These are phyloP conservation scores for Exsudoporus floridanus DNA, from an alignment of 1,284 basidiomycete species.

Conservation along the genomic window DNA sequence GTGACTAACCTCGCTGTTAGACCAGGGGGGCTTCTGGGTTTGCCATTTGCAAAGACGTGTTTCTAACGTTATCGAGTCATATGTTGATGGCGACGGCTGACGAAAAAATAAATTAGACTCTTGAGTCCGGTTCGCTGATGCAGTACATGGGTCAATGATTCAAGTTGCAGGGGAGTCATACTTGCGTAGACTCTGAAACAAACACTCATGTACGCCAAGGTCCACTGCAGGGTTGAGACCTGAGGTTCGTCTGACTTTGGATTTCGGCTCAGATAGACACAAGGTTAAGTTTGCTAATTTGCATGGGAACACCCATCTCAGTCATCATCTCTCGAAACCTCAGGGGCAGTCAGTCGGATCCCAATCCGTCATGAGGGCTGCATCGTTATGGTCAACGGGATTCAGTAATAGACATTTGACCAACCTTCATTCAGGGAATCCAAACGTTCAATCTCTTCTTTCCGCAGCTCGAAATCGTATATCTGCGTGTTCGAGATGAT, in stretches of 20 bases:
- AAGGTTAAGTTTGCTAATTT: conserved; percentile 27
- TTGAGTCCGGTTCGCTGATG: no score
- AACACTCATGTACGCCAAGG: neutral
- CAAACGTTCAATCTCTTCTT: conserved; percentile 56
- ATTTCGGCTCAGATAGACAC: neutral
- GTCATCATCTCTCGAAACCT: conserved; percentile 2
- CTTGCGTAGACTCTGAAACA: neutral
- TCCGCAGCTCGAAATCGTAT: conserved; percentile 56
- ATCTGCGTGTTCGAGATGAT: conserved; percentile 59
- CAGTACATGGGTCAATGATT: no score
- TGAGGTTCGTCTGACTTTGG: neutral
- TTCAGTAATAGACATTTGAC: conserved; percentile 2
- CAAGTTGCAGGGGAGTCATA: neutral
- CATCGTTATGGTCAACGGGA: conserved; percentile 2
- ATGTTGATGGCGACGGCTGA: neutral
- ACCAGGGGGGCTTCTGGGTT: neutral
- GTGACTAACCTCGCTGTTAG: neutral
- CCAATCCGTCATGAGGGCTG: conserved; percentile 6
- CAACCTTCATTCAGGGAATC: conserved; percentile 35
- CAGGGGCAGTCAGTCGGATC: conserved; percentile 15
- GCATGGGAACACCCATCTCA: conserved; percentile 7
- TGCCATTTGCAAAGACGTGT: neutral
- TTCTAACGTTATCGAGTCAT: neutral
- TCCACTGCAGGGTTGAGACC: neutral
- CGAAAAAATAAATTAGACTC: neutral